phyloP scores from a whole-genome alignment of 352 stramenopile genomes.

The Phytophthora pseudosyringae region DNA sequence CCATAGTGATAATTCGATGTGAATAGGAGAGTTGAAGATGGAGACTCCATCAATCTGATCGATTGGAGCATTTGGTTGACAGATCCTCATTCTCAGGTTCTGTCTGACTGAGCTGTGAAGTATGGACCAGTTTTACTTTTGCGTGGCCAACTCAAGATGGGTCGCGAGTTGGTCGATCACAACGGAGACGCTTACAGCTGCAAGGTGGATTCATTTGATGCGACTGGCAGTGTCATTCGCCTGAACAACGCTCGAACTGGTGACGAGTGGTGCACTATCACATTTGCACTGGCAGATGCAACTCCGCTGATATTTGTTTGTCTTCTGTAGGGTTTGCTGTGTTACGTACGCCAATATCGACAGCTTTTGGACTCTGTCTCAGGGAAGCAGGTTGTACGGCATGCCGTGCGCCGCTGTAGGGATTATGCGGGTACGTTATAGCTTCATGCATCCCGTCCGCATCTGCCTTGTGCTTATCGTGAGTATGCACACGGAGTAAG shows the following conservation, averaged over 20 bases:
- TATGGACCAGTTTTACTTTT: slow-evolving; percentile 1
- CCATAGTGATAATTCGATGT: slow-evolving; percentile 8
- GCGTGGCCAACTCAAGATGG: neutral
- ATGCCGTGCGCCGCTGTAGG: slow-evolving; percentile 12
- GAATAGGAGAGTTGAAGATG: too few species aligned
- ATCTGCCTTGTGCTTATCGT: too few species aligned
- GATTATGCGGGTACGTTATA: slow-evolving; percentile 10
- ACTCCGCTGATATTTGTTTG: neutral
- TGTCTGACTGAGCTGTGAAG: too few species aligned
- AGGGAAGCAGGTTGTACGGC: neutral
- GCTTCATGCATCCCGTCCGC: neutral
- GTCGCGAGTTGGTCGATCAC: neutral
- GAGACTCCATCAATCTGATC: neutral
- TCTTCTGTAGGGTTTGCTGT: slow-evolving; percentile 8
- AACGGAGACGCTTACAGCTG: slow-evolving; percentile 8
- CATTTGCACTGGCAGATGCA: too few species aligned
- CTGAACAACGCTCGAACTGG: slow-evolving; percentile 10
- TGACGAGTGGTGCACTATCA: neutral
- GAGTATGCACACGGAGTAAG: too few species aligned
- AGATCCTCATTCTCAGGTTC: too few species aligned
- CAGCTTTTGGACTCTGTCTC: slow-evolving; percentile 5
- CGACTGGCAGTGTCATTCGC: neutral
- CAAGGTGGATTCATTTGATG: neutral
- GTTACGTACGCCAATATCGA: slow-evolving; percentile 11
- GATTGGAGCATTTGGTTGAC: too few species aligned